Evolutionary conservation across 768 basidiomycete genomes (phyloP).

Genomic region (Suillus discolor): DNA sequence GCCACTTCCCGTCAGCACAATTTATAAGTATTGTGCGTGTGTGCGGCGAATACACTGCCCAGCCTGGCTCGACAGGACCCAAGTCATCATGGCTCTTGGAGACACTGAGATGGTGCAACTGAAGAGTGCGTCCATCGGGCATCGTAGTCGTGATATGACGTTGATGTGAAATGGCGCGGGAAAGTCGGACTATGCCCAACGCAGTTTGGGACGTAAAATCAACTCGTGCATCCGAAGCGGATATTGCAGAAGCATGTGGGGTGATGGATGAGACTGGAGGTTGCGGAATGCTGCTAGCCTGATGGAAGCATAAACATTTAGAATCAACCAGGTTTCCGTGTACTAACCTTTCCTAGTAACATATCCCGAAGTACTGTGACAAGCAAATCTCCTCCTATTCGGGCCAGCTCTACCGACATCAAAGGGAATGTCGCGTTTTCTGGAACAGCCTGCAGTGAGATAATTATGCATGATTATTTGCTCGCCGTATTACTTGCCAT

Average conservation of each 20-base stretch:
- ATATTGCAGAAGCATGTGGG: constrained; percentile 63
- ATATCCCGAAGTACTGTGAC: constrained; percentile 71
- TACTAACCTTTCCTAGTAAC: constrained; percentile 52
- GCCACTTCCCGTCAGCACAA: constrained; percentile 53
- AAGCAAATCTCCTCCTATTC: constrained; percentile 67
- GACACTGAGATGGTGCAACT: constrained; percentile 39
- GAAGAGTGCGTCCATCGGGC: constrained; percentile 38
- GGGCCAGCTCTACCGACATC: constrained; percentile 61
- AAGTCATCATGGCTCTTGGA: constrained; percentile 8
- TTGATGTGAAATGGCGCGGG: constrained; percentile 74
- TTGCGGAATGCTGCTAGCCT: constrained; percentile 59
- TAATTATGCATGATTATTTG: neutral
- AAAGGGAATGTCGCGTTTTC: constrained; percentile 51
- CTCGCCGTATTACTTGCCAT: constrained; percentile 47
- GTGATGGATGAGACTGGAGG: constrained; percentile 25
- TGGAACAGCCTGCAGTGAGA: constrained; percentile 50
- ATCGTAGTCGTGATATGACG: constrained; percentile 38
- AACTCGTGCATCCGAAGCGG: constrained; percentile 49
- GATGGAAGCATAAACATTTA: constrained; percentile 5
- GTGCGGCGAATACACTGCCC: constrained; percentile 44
- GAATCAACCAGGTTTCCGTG: neutral
- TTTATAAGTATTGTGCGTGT: constrained; percentile 49
- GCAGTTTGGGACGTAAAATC: constrained; percentile 64
- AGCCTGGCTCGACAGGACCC: constrained; percentile 37
- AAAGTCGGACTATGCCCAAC: constrained; percentile 50